Base-by-base conservation (phyloP, 2,329 filamentous ascomycete genomes). In the Talaromyces sp. region DNA sequence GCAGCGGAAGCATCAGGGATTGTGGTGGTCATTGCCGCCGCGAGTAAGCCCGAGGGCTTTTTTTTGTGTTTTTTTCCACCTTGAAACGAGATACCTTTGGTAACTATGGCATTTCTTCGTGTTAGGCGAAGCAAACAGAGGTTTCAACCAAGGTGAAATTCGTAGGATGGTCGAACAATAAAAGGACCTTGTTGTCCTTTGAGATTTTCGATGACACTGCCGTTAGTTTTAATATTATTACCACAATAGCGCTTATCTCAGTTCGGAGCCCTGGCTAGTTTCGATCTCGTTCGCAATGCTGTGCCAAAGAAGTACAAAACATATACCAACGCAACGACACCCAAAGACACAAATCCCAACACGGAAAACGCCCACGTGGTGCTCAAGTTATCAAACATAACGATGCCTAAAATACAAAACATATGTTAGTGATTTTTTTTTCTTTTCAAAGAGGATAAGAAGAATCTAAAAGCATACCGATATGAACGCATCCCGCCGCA, bases 301-400 rank as follows among this genome's bases (percentile, higher is more conserved):
- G 69, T 67, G 1, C 76, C 76, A 57, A 75, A 76, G 67, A 79
- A 78, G 65, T 75, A 79, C 18, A 79, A 64, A 10, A 78, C 68
- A 60, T 79, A 79, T 12, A 79, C 74, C 59, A 78, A 62, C 2
- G 69, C 74, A 8, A 78, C 77, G 4, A 79, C 65, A 2, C 73
- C 71, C 18, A 79, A 71, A 6, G 72, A 75, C 60, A 78, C 70
- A 62, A 79, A 78, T 0, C 73, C 77, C 56, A 79, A 68, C 0
- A 71, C 75, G 7, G 75, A 75, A 68, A 79, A 74, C 3, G 77
- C 76, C 77, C 77, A 79, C 44, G 68, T 78, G 2, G 74, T 71
- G 10, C 68, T 68, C 67, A 79, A 68, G 40, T 76, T 74, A 1
- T 68, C 69, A 62, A 76, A 75, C 72, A 76, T 74, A 27, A 73